Percentiles rank a stretch among this genome's conserved stretches.
These are phyloP conservation scores for Phytopythium montanum DNA, from an alignment of 352 stramenopile species.

Conservation along the genomic window DNA sequence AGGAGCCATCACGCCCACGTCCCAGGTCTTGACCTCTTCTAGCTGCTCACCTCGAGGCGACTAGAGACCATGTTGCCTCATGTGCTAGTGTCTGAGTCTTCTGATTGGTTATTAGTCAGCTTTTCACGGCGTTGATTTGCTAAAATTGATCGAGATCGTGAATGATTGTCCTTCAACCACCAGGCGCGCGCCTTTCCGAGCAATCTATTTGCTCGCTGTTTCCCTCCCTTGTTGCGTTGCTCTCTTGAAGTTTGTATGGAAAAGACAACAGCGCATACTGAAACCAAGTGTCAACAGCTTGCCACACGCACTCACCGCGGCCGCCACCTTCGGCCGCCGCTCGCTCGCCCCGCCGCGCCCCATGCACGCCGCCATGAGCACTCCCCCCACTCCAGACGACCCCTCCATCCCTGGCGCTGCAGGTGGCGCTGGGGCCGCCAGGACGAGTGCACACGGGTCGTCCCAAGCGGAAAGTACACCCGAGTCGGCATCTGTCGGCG, in stretches of 20 bases:
- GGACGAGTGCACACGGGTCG: background rate
- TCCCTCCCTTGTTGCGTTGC: too few relatives aligned
- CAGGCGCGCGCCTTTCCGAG: background rate
- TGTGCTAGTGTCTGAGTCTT: too few relatives aligned
- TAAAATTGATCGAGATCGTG: background rate
- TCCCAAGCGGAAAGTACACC: background rate
- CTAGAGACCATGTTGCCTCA: too few relatives aligned
- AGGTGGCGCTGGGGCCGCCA: background rate
- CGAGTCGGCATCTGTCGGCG: background rate
- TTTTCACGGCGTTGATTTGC: background rate
- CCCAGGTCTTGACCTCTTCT: too few relatives aligned
- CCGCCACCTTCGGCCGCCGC: background rate
- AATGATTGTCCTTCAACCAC: constrained; percentile 9
- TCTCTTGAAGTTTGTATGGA: background rate
- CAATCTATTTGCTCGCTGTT: background rate
- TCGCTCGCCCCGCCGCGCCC: background rate
- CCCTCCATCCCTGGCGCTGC: background rate
- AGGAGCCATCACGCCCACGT: too few relatives aligned
- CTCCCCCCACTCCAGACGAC: background rate
- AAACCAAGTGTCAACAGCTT: background rate
- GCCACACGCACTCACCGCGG: background rate
- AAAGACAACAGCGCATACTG: background rate
- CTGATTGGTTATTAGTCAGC: background rate
- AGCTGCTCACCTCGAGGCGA: too few relatives aligned
- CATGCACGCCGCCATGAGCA: background rate